Base-by-base conservation (phyloP, 768 basidiomycete genomes). In the Paxillus rubicundulus region DNA sequence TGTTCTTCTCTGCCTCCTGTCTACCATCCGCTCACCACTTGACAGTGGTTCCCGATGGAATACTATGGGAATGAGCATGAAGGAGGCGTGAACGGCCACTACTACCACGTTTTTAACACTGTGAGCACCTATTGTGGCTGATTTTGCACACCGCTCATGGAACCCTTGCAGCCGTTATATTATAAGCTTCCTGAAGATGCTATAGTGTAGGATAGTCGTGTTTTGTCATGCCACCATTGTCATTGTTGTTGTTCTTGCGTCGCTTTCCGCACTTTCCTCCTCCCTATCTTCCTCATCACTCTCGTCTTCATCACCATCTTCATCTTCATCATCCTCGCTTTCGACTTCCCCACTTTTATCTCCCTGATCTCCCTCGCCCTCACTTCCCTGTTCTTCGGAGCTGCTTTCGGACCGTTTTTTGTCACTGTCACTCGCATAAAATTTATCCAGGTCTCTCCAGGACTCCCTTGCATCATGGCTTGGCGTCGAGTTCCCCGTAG, bases 91-190 rank as follows among this genome's bases (percentile, higher is more conserved):
- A 79, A 84, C 55, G 85, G 86, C 0, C 88, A 90, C 63, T 82
- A 73, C 55, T 90, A 91, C 60, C 87, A 90, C 71, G 88, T 90
- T 13, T 89, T 89, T 62, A 68, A 79, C 33, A 86, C 85, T 43
- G 86, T 87, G 57, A 57, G 84, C 68, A 41, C 13, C 14, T 45
- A 34, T 16, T 24, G 2, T 8, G 44, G 47, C 44, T 17, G 7
- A 28, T 17, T 17, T 17, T 24, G 38, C 39, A 10, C 33, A 54
- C 46, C 39, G 17, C 42, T 39, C 8, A 33, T 30, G 27, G 18
- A 49, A 17, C 12, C 3, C 50, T 36, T 37, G 5, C 50, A 80
- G 76, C 80, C 80, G n/a, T 55, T 81, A 63, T 82, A 81, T 61
- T 82, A 82, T 60, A 71, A 70, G 47, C 70, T 82, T 24, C 80